Evolutionary conservation across 495 filamentous ascomycete species (phyloP).

Genomic region (Neurospora cerealis): DNA sequence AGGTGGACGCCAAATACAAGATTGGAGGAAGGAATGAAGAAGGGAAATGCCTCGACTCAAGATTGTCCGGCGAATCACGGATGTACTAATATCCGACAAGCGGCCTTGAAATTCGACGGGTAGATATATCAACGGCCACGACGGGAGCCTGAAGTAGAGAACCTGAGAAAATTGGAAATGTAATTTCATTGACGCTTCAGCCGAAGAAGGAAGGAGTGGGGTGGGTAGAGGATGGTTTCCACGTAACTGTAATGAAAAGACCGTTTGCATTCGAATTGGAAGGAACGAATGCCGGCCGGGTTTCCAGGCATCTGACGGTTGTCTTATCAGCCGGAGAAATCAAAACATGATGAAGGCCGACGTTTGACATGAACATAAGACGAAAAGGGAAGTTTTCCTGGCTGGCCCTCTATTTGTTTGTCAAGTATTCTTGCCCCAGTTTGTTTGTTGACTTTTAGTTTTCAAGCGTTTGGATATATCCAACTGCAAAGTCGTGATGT

Average conservation of each 20-base stretch:
- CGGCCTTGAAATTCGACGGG: neutral
- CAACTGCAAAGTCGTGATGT: neutral
- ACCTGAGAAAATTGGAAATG: neutral
- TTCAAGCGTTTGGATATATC: neutral
- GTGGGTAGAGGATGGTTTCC: neutral
- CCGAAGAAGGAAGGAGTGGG: neutral
- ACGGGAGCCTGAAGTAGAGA: neutral
- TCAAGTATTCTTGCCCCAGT: neutral
- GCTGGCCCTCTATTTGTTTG: neutral
- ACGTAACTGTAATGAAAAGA: neutral
- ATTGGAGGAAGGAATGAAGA: neutral
- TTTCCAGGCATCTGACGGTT: neutral
- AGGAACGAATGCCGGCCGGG: neutral
- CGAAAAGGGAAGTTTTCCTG: neutral
- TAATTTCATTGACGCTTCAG: neutral
- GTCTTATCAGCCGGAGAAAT: neutral
- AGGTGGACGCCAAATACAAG: neutral
- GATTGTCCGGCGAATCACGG: neutral
- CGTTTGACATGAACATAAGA: neutral
- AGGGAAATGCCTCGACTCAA: neutral
- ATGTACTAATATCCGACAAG: neutral
- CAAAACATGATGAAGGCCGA: neutral
- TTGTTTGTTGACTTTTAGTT: neutral
- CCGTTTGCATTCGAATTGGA: neutral
- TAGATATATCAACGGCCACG: neutral